Conservation (phyloP, 129 eudicot species). For the Flaveria bidentis region DNA sequence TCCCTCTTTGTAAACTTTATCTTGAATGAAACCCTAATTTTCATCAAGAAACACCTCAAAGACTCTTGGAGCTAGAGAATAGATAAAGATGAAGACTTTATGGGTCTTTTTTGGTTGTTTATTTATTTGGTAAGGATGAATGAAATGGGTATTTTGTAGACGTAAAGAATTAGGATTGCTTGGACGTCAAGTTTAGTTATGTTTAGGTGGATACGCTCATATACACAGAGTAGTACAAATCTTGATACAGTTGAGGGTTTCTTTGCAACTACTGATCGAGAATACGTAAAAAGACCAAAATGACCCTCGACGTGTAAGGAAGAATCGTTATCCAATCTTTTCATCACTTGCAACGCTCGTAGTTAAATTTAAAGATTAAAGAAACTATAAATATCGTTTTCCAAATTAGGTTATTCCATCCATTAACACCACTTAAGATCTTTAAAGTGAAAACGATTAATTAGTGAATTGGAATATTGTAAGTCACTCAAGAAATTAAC, state of each 20-base stretch:
- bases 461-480: neutral
- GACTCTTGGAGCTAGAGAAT: constrained; percentile 14
- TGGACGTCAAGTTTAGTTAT: constrained; percentile 94
- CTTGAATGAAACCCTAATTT: constrained; percentile 19
- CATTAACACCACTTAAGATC: constrained; percentile 8
- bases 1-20: constrained; percentile 29
- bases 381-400: neutral
- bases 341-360: too few relatives aligned
- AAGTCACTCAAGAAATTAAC: constrained; percentile 1
- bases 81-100: constrained; percentile 38
- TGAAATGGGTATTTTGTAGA: constrained; percentile 33
- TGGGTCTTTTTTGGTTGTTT: constrained; percentile 38
- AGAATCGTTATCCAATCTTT: neutral
- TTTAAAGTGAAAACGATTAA: neutral
- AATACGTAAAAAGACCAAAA: constrained; percentile 7
- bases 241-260: constrained; percentile 25
- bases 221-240: constrained; percentile 33
- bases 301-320: constrained; percentile 19
- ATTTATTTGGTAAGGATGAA: constrained; percentile 40
- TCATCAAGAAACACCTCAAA: constrained; percentile 36
- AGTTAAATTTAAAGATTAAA: too few relatives aligned
- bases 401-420: neutral
- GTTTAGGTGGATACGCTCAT: constrained; percentile 38
- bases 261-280: constrained; percentile 33
- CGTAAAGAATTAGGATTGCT: constrained; percentile 66